These are phyloP conservation scores for Sarcodon sp. DNA, from an alignment of 768 basidiomycete species.

Conservation along the genomic window DNA sequence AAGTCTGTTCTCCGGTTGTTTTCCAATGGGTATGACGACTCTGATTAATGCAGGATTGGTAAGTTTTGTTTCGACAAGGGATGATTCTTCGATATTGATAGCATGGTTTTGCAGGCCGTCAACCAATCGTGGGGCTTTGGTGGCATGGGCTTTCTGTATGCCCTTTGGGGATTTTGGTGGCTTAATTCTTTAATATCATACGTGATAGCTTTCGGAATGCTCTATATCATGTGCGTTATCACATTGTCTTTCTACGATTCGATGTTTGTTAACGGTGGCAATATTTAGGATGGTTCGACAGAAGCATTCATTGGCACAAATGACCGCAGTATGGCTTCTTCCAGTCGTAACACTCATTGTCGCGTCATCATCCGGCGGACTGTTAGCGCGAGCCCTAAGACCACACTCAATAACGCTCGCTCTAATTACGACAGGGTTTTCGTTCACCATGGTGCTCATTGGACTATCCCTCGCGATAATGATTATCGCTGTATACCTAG, in stretches of 20 bases:
- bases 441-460: constrained; percentile 28
- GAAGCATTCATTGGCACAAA: constrained; percentile 23
- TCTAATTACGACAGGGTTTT: constrained; percentile 27
- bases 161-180: constrained; percentile 42
- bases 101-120: constrained; percentile 10
- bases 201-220: constrained; percentile 31
- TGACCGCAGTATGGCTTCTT: constrained; percentile 35
- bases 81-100: not conserved
- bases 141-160: constrained; percentile 22
- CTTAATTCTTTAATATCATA: constrained; percentile 27
- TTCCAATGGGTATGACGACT: constrained; percentile 32
- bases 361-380: constrained; percentile 35
- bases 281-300: constrained; percentile 29
- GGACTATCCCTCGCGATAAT: constrained; percentile 35
- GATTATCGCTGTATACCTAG: constrained; percentile 34
- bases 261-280: not conserved
- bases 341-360: constrained; percentile 41
- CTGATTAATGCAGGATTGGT: constrained; percentile 27
- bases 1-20: constrained; percentile 29
- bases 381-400: constrained; percentile 26
- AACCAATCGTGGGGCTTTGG: constrained; percentile 24
- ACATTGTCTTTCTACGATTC: not conserved
- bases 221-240: constrained; percentile 31
- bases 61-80: constrained; percentile 5
- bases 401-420: constrained; percentile 23